A percentile compares a stretch with the other conserved stretches of the same genome.
Conservation (phyloP, 1,284 basidiomycete genomes). For the Erythrobasidium hasegawianum region DNA sequence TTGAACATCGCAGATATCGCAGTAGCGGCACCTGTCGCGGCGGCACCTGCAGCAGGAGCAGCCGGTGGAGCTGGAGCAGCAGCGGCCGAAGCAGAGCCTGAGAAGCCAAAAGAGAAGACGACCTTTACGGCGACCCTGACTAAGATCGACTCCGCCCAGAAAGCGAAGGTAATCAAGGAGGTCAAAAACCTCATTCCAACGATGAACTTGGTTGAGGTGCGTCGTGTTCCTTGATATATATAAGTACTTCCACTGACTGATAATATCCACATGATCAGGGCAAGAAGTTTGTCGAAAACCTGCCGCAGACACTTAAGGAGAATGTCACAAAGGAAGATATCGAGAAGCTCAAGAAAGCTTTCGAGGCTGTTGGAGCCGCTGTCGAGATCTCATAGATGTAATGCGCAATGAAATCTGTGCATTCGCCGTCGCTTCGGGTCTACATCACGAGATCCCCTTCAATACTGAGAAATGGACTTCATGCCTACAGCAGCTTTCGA, state of each 20-base stretch:
- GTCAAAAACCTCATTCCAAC: conserved; percentile 93
- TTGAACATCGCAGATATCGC: conserved; percentile 98
- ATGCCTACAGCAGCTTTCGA: no score
- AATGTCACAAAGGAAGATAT: conserved; percentile 95
- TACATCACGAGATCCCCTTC: no score
- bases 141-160: conserved; percentile 80
- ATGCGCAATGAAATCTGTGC: no score
- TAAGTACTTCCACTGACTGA: no score
- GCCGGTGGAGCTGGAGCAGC: conserved; percentile 58
- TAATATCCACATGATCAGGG: no score
- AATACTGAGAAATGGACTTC: no score
- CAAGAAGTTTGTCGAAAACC: conserved; percentile 98
- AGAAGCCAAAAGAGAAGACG: conserved; percentile 99
- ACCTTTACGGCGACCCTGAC: conserved; percentile 92
- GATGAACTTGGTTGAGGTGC: conserved; percentile 89
- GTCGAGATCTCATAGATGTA: conserved; percentile 55
- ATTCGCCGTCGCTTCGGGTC: no score
- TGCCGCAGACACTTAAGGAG: conserved; percentile 93
- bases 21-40: conserved; percentile 62
- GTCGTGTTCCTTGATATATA: no score
- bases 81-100: conserved; percentile 59
- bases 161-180: conserved; percentile 97
- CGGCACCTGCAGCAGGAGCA: conserved; percentile 55
- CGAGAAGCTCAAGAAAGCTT: conserved; percentile 87
- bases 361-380: conserved; percentile 84